Evolutionary conservation across 2,329 filamentous ascomycete species (phyloP).

Genomic region (Fusarium tanahbumbuense): DNA sequence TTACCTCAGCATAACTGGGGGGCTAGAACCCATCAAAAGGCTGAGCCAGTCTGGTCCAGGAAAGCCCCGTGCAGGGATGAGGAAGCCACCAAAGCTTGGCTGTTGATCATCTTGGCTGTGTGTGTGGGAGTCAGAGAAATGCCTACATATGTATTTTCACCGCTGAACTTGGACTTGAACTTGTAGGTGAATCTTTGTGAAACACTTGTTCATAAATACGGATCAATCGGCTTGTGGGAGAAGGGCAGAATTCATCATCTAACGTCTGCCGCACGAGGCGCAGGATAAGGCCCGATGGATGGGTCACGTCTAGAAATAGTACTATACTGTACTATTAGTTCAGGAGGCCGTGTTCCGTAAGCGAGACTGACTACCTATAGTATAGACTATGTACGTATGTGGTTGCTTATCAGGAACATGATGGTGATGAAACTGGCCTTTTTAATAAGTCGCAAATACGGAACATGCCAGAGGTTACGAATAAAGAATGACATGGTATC

Average conservation of each 20-base stretch:
- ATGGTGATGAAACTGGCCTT: conserved; percentile 2
- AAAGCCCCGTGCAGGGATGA: conserved; percentile 30
- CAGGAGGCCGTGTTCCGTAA: conserved; percentile 26
- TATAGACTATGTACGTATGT: background rate
- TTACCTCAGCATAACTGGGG: conserved; percentile 32
- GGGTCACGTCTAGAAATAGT: conserved; percentile 25
- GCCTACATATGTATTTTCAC: conserved; percentile 11
- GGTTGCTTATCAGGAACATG: conserved; percentile 23
- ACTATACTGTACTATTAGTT: background rate
- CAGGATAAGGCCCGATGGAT: conserved; percentile 17
- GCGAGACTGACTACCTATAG: background rate
- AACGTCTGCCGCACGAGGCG: conserved; percentile 13
- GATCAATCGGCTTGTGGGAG: conserved; percentile 9
- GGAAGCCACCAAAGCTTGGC: conserved; percentile 37
- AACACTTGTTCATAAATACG: background rate
- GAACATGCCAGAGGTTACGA: conserved; percentile 1
- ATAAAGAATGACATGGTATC: background rate
- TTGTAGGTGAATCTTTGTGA: background rate
- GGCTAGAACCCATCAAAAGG: conserved; percentile 29
- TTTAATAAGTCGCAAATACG: background rate
- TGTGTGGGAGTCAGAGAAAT: conserved; percentile 8
- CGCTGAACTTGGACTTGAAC: background rate
- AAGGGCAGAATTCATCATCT: background rate
- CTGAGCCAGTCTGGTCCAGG: conserved; percentile 29
- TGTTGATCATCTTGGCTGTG: conserved; percentile 34